Evolutionary conservation across 192 early-diverging fungal species (phyloP).

Genomic region (Podila horticola): DNA sequence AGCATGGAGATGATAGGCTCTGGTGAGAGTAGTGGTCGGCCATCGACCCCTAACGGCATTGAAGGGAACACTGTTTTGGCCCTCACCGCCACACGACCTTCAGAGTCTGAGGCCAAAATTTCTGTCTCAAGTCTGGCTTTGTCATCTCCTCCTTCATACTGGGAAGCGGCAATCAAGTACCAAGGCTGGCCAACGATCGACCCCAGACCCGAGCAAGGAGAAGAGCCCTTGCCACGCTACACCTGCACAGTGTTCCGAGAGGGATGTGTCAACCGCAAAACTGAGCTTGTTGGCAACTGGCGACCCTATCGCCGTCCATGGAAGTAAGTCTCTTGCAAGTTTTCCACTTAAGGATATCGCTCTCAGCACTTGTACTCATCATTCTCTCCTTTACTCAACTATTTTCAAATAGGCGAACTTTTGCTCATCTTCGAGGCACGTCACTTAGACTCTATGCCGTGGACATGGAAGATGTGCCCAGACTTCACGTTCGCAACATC

Average conservation of each 20-base stretch:
- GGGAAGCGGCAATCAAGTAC: slow-evolving; percentile 49
- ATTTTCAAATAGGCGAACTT: slow-evolving; percentile 41
- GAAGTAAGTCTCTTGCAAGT: slow-evolving; percentile 41
- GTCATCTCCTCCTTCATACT: slow-evolving; percentile 39
- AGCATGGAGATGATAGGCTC: slow-evolving; percentile 20
- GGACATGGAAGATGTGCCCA: slow-evolving; percentile 46
- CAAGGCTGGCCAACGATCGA: slow-evolving; percentile 36
- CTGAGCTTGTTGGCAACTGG: slow-evolving; percentile 51
- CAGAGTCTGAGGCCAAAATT: slow-evolving; percentile 18
- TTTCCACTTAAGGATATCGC: not conserved
- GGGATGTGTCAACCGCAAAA: slow-evolving; percentile 55
- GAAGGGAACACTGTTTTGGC: not conserved
- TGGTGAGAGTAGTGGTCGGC: not conserved
- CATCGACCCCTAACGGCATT: not conserved
- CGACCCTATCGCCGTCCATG: slow-evolving; percentile 57
- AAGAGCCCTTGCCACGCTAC: slow-evolving; percentile 57
- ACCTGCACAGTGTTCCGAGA: slow-evolving; percentile 56
- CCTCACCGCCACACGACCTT: not conserved
- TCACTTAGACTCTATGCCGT: slow-evolving; percentile 51
- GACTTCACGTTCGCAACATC: slow-evolving; percentile 41
- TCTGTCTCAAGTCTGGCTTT: slow-evolving; percentile 36
- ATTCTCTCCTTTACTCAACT: not conserved
- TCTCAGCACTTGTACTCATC: no score
- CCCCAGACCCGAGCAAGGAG: slow-evolving; percentile 53
- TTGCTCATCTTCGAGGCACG: slow-evolving; percentile 56